Conservation (phyloP, 352 stramenopile genomes). For the Globisporangium nodosum region DNA sequence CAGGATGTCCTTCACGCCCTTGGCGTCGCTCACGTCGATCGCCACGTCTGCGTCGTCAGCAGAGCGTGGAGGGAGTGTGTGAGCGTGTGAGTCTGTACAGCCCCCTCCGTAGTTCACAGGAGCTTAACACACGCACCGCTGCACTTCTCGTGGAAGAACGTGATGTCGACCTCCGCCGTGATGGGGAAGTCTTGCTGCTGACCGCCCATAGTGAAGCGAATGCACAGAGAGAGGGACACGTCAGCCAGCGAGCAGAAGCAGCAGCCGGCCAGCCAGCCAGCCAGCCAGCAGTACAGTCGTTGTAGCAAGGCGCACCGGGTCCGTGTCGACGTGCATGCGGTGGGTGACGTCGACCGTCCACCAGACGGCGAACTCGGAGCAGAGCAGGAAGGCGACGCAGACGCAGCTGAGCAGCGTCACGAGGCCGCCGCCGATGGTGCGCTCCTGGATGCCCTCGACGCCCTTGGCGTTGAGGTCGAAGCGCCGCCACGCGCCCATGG, state of each 20-base stretch:
- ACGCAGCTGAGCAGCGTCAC: constrained; percentile 79
- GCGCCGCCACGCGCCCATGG: constrained; percentile 65
- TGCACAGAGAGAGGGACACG: not conserved
- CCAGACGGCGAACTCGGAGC: constrained; percentile 83
- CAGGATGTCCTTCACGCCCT: constrained; percentile 82
- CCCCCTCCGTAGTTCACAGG: not conserved
- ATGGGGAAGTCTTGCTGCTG: constrained; percentile 78
- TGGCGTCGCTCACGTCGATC: constrained; percentile 81
- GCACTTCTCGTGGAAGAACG: constrained; percentile 77
- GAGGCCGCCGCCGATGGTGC: constrained; percentile 74
- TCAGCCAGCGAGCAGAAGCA: too few species aligned
- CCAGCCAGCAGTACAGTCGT: not conserved
- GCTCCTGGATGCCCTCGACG: constrained; percentile 87
- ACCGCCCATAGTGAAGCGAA: not conserved
- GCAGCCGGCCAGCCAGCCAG: too few species aligned
- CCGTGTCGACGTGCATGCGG: constrained; percentile 85
- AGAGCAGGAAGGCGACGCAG: constrained; percentile 65
- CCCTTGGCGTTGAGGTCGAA: constrained; percentile 88
- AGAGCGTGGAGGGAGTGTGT: not conserved
- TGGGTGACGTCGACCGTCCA: constrained; percentile 80
- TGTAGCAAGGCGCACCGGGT: constrained; percentile 38
- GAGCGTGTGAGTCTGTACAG: not conserved
- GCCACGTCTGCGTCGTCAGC: constrained; percentile 45
- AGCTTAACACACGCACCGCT: constrained; percentile 27
- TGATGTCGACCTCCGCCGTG: constrained; percentile 74